Evolutionary conservation across 768 basidiomycete species (phyloP), one percentile per base, ranked within the genome.

Genomic region (Mrakia blollopis): DNA sequence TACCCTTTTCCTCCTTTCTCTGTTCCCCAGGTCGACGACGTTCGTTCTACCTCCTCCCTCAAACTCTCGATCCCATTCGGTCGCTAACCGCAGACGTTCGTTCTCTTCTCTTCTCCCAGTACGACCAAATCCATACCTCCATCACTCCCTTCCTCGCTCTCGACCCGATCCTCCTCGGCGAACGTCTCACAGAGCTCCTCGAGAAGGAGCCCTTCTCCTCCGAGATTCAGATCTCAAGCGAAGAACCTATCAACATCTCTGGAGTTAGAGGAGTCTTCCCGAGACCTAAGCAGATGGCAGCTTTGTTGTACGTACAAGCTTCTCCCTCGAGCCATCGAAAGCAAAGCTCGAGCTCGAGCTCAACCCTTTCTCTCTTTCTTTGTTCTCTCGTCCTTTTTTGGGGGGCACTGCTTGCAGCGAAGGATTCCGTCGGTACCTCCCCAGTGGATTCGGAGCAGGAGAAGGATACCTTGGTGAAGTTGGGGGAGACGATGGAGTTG

Each of bases 121-220:
- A 50, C 47, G 47, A 50, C 13, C 47, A 50, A 50, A 50, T 50
- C 47, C 47, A 50, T 18, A 50, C 47, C 47, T 50, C 47, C 47
- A 50, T 50, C 47, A 50, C 47, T 50, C 80, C 80, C 28, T 82
- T 80, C 74, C 79, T 79, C 63, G 81, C 82, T 8, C 77, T 81
- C n/a, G 79, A 80, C 3, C 81, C 81, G 5, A 44, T 30, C 4
- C 63, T 80, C 25, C 77, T 83, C 6, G 52, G 60, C 21, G 41
- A 54, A 4, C 78, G 79, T 0, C 73, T 82, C 69, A 28, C 78
- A 30, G 23, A 74, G 32, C 28, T 74, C 18, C 73, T 74, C 25
- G n/a, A 67, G 16, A 28, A 50, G 16, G 63, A 74, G 23, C 7
- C 41, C 9, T 74, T 65, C 30, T 65, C 62, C 8, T 74, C 23